Evolutionary conservation across 1,139 yeast species (phyloP).

Genomic region (Geotrichum armillariae): DNA sequence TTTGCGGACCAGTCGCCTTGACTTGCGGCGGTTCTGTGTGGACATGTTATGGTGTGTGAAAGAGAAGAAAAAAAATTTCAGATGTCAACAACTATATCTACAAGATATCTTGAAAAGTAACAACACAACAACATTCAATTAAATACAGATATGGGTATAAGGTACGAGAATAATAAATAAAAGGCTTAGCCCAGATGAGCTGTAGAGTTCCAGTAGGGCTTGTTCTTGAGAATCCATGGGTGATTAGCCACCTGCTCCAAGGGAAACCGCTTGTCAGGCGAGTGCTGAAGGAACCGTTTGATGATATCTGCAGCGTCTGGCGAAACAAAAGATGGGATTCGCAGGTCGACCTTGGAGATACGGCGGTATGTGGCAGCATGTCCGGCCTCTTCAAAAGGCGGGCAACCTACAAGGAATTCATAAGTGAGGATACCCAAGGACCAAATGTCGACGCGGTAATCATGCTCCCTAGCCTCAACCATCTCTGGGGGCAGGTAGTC

Average conservation of each 20-base stretch:
- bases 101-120: too few relatives aligned
- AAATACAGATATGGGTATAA: too few relatives aligned
- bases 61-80: too few relatives aligned
- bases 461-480: slow-evolving; percentile 83
- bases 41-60: too few relatives aligned
- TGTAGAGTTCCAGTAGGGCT: slow-evolving; percentile 47
- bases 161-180: too few relatives aligned
- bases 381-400: slow-evolving; percentile 83
- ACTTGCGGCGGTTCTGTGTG: slow-evolving; percentile 7
- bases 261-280: slow-evolving; percentile 65
- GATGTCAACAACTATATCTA: too few relatives aligned
- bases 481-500: slow-evolving; percentile 96
- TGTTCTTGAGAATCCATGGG: slow-evolving; percentile 79
- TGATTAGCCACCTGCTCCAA: slow-evolving; percentile 65
- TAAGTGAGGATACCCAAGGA: slow-evolving; percentile 85
- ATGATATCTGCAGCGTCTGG: slow-evolving; percentile 80
- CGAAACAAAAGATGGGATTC: slow-evolving; percentile 68
- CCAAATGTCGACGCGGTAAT: slow-evolving; percentile 84
- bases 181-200: slow-evolving; percentile 20
- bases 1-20: slow-evolving; percentile 14
- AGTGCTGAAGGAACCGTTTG: slow-evolving; percentile 55
- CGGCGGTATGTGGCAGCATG: slow-evolving; percentile 74
- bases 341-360: slow-evolving; percentile 73
- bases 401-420: slow-evolving; percentile 84
- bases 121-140: too few relatives aligned